Conservation (phyloP, 495 filamentous ascomycete species). For the Xylaria palmicola region DNA sequence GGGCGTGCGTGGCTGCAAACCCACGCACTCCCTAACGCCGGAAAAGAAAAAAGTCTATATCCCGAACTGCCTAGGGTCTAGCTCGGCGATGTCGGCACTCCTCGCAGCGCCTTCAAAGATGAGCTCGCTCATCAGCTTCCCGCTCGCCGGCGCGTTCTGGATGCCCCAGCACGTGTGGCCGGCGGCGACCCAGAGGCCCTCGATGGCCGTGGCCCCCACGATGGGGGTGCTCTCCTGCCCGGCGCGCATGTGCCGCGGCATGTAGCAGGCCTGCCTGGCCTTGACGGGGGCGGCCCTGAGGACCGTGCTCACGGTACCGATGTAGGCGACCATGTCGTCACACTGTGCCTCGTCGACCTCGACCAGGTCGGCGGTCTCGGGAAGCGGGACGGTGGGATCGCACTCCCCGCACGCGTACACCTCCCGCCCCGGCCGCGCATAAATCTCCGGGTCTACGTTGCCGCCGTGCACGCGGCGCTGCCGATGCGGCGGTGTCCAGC, state of each 20-base stretch:
- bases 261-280: conserved; percentile 88
- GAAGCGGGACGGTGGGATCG: conserved; percentile 72
- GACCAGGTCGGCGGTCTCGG: conserved; percentile 73
- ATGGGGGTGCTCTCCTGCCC: conserved; percentile 65
- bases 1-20: no score
- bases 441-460: conserved; percentile 85
- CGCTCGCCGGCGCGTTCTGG: conserved; percentile 91
- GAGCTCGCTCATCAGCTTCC: conserved; percentile 83
- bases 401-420: conserved; percentile 93
- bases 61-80: conserved; percentile 65
- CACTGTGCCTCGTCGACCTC: conserved; percentile 73
- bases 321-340: conserved; percentile 84
- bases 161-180: conserved; percentile 99
- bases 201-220: conserved; percentile 70
- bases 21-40: no score
- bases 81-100: conserved; percentile 67
- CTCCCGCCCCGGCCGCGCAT: conserved; percentile 82
- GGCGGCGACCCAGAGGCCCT: conserved; percentile 78
- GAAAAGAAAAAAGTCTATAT: no score
- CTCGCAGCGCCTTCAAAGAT: conserved; percentile 75
- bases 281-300: conserved; percentile 74
- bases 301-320: conserved; percentile 71
- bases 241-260: conserved; percentile 68
- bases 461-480: conserved; percentile 48
- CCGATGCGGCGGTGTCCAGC: conserved; percentile 48